phyloP scores from a whole-genome alignment of 2,329 filamentous ascomycete genomes.

The Penicillium griseofulvum region DNA sequence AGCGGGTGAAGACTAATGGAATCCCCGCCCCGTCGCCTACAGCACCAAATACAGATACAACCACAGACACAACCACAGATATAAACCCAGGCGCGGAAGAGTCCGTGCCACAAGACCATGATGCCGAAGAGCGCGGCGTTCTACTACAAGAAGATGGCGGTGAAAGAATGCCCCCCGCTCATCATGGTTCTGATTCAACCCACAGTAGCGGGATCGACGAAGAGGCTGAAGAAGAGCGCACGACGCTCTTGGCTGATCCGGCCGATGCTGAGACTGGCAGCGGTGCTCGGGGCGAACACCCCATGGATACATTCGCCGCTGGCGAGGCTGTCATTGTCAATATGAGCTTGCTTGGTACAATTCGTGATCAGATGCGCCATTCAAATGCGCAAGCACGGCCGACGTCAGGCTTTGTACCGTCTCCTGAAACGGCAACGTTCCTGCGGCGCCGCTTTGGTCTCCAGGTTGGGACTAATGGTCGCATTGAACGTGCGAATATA shows the following conservation, averaged over 20 bases:
- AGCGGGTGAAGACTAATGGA: slow-evolving; percentile 49
- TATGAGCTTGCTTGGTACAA: slow-evolving; percentile 34
- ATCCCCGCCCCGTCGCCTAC: slow-evolving; percentile 10
- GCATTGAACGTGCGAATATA: slow-evolving; percentile 30
- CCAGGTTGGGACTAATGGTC: slow-evolving; percentile 36
- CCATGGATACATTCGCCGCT: slow-evolving; percentile 38
- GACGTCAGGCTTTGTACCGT: slow-evolving; percentile 27
- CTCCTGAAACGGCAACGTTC: slow-evolving; percentile 37
- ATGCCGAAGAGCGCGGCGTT: slow-evolving; percentile 60
- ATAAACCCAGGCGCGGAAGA: slow-evolving; percentile 14
- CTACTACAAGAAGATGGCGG: slow-evolving; percentile 40
- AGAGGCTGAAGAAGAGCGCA: slow-evolving; percentile 29
- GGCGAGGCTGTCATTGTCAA: slow-evolving; percentile 41
- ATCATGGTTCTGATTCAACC: slow-evolving; percentile 34
- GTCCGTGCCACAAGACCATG: slow-evolving; percentile 50
- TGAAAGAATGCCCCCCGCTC: slow-evolving; percentile 39
- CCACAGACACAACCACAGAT: slow-evolving; percentile 26
- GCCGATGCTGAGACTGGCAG: slow-evolving; percentile 22
- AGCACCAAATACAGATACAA: slow-evolving; percentile 8
- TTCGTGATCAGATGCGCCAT: slow-evolving; percentile 42
- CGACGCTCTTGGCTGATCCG: slow-evolving; percentile 36
- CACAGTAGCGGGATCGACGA: slow-evolving; percentile 14
- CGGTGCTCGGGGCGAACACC: slow-evolving; percentile 30
- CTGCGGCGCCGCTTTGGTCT: slow-evolving; percentile 40
- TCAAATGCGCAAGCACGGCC: slow-evolving; percentile 23